Evolutionary conservation across 306 rosid species (phyloP), one percentile per base, ranked within the genome.

Genomic region (Nissolia schottii): DNA sequence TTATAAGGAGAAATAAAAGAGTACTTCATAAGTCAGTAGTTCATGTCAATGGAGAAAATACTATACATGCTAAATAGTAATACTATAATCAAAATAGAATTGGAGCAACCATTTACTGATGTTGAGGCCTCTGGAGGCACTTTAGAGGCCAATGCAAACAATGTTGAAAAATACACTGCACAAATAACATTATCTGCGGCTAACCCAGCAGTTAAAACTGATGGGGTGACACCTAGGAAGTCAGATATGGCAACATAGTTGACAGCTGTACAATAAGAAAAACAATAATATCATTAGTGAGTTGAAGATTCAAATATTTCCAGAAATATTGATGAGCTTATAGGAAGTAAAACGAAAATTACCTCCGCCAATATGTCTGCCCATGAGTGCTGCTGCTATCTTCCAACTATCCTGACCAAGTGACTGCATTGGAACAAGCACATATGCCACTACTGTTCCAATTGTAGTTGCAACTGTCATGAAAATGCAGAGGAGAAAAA

Each of bases 171-270:
- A 71, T 87, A 91, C 51, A 87, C 72, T 19, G 95, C 91, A 82
- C 92, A 87, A 28, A 91, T 87, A 60, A 91, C 96, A 76, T 91
- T 91, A 73, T 91, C 97, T 23, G 97, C 96, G 8, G 97, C 91
- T 77, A 91, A 79, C 56, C 91, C 88, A 24, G 95, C 95, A 7
- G 91, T 83, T 63, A 86, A 74, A 70, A 82, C 76, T 49, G 95
- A 91, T 1, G 89, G 81, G n/a, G 86, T 66, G 32, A 86, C 61
- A 18, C 79, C 90, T 10, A 91, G 85, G 35, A 89, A 89, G 6
- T 85, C 85, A 9, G 92, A 67, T 72, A 91, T 83, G 67, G 92
- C 97, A 73, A 88, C 90, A 29, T 86, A 91, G 65, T 91, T 91
- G 67, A 88, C 90, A 82, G 89, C 97, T 91, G 65, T 49, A 76